Base-by-base conservation (phyloP, 2,329 filamentous ascomycete species). In the Thermothelomyces thermophilus region DNA sequence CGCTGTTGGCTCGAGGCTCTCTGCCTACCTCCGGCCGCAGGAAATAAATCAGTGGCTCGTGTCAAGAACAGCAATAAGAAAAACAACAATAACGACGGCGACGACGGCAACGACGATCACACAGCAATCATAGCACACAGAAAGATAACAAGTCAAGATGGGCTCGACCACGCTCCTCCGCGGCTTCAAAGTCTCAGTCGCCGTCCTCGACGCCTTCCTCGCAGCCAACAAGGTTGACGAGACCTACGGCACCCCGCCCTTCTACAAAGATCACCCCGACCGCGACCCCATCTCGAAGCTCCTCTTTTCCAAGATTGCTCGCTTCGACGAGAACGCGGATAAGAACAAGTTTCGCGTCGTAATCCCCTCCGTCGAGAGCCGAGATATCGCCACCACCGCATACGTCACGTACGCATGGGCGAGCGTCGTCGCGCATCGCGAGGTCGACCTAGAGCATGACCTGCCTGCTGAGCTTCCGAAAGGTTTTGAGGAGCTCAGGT, bases 91-190 rank as follows among this genome's bases (percentile, higher is more conserved):
- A n/a, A n/a, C n/a, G n/a, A n/a, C n/a, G n/a, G n/a, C n/a, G n/a
- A n/a, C n/a, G n/a, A n/a, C n/a, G n/a, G n/a, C n/a, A n/a, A n/a
- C n/a, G n/a, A n/a, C n/a, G n/a, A n/a, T n/a, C n/a, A n/a, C 28
- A 34, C 41, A 34, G n/a, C 28, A 43, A 44, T n/a, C 28, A 44
- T 30, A 13, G 11, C 19, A 42, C 41, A 5, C 28, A 42, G 16
- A 31, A 31, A n/a, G 10, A n/a, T 42, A 5, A 14, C 3, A n/a
- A 7, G 19, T 5, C 41, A 45, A 13, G 13, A 36, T 45, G 34
- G 34, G 44, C 35, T 46, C 44, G 40, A 46, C 44, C 24, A 46
- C 44, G 2, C 24, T 46, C 34, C 39, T 39, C 35, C 44, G 44
- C 44, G 44, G 44, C 8, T 46, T 46, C 44, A 39, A 46, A 39